Evolutionary conservation across 495 filamentous ascomycete genomes (phyloP), one percentile per base, ranked within the genome.

Genomic region (Neurospora africana): DNA sequence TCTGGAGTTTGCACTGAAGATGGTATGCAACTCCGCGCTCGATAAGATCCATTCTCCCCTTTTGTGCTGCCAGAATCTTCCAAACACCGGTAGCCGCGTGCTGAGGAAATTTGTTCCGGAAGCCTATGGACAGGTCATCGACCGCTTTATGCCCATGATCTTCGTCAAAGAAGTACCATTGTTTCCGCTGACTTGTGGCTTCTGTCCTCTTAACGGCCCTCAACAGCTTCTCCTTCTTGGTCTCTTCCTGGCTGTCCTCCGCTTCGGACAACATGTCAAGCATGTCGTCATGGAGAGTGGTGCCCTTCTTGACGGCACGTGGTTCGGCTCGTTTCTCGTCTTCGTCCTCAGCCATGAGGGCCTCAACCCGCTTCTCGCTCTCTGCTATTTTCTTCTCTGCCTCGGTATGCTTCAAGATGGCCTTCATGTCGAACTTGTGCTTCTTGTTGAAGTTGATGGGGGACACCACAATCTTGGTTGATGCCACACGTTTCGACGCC

Each of bases 121-220:
- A 72, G 79, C 81, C 68, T 82, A 85, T 67, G 8, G 70, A 69
- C 7, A 40, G 39, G 21, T 41, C 41, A 19, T 72, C 44, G 19
- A 58, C n/a, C 3, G 8, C 21, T 1, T 36, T 40, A 58, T 77
- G 35, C 61, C 75, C 73, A 23, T 70, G 73, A 19, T 74, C 37
- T 11, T 79, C 69, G 27, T 86, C 82, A 74, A 93, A 92, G 78
- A 96, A 95, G 68, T 87, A 88, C 86, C 89, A 95, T 21, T 83
- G 78, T 44, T 84, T 87, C 23, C 87, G 85, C 17, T 85, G 76
- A 19, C 87, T 85, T 44, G 89, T 86, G 11, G 90, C 90, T 71
- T 94, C 91, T 10, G 92, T 95, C 74, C 93, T 87, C 74, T 89
- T 86, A 40, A 96, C 86, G 41, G 93, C 93, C 70, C 87, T 85